phyloP scores from a whole-genome alignment of 2,329 filamentous ascomycete genomes.

The Penicillium olsonii region DNA sequence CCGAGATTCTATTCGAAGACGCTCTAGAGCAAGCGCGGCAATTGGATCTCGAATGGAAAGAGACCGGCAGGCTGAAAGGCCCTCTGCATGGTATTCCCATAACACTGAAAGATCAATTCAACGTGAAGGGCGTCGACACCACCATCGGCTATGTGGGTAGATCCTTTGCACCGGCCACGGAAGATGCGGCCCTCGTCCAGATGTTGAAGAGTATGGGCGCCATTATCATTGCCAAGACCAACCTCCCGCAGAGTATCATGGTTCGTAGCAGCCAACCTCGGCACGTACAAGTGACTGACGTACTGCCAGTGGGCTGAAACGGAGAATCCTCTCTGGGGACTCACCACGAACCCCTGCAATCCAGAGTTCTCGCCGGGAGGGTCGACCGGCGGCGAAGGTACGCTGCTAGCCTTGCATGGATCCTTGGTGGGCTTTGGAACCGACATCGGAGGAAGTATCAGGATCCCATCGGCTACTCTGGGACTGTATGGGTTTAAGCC shows the following conservation, averaged over 20 bases:
- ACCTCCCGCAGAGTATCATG: conserved; percentile 55
- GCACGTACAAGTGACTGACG: background rate
- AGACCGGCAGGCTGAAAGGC: conserved; percentile 47
- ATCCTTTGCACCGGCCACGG: conserved; percentile 50
- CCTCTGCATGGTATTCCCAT: conserved; percentile 58
- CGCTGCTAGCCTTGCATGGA: conserved; percentile 43
- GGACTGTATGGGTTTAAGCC: conserved; percentile 54
- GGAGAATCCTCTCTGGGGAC: conserved; percentile 54
- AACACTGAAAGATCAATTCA: conserved; percentile 63
- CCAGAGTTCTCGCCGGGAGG: conserved; percentile 50
- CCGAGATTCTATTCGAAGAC: conserved; percentile 38
- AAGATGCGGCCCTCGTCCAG: conserved; percentile 54
- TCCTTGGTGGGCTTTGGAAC: conserved; percentile 53
- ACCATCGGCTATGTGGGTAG: conserved; percentile 61
- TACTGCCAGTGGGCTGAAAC: conserved; percentile 53
- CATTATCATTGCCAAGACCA: conserved; percentile 57
- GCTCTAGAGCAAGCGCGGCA: conserved; percentile 33
- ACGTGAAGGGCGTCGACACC: conserved; percentile 58
- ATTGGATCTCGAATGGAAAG: conserved; percentile 30
- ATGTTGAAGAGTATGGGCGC: conserved; percentile 54
- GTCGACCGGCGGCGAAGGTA: conserved; percentile 49
- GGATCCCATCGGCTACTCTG: conserved; percentile 52
- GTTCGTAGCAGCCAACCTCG: conserved; percentile 28
- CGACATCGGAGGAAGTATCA: conserved; percentile 54
- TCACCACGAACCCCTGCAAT: conserved; percentile 51